Evolutionary conservation across 2,329 filamentous ascomycete species (phyloP).

Genomic region (Achaetomium macrosporum): DNA sequence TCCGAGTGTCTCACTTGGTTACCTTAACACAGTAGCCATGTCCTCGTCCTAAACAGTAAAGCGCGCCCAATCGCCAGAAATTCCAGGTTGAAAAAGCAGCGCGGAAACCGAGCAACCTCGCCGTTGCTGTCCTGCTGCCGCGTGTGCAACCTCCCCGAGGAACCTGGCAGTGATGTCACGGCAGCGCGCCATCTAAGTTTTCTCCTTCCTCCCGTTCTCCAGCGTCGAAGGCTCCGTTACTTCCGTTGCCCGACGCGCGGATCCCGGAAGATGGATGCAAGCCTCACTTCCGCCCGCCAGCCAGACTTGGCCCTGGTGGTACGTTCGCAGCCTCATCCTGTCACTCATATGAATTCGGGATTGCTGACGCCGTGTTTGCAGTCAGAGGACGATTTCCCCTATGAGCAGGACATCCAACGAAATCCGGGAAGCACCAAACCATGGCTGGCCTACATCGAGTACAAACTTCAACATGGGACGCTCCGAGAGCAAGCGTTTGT

Average conservation of each 20-base stretch:
- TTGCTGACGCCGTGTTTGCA: slow-evolving; percentile 24
- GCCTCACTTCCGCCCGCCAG: slow-evolving; percentile 29
- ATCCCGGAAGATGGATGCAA: slow-evolving; percentile 20
- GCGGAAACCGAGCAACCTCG: slow-evolving; percentile 10
- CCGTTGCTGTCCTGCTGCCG: slow-evolving; percentile 18
- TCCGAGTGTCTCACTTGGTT: too few relatives aligned
- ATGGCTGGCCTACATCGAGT: slow-evolving; percentile 90
- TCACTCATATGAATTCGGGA: neutral
- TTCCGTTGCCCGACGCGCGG: slow-evolving; percentile 3
- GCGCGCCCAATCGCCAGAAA: slow-evolving; percentile 18
- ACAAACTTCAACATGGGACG: slow-evolving; percentile 82
- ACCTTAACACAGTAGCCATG: too few relatives aligned
- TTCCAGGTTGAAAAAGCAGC: slow-evolving; percentile 23
- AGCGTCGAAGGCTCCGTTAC: slow-evolving; percentile 12
- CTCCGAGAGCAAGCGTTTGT: slow-evolving; percentile 78
- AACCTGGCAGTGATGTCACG: slow-evolving; percentile 25
- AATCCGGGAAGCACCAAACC: slow-evolving; percentile 82
- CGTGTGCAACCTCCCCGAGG: slow-evolving; percentile 15
- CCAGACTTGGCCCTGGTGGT: slow-evolving; percentile 47
- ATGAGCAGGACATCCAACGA: slow-evolving; percentile 91
- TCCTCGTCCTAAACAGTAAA: neutral
- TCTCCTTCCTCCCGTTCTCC: slow-evolving; percentile 3
- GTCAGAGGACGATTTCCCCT: slow-evolving; percentile 81
- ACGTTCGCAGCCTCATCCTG: slow-evolving; percentile 21
- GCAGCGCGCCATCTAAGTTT: slow-evolving; percentile 17